A percentile compares a stretch with the other conserved stretches of the same genome.
phyloP scores from a whole-genome alignment of 352 stramenopile genomes.

The Globisporangium mamillatum region DNA sequence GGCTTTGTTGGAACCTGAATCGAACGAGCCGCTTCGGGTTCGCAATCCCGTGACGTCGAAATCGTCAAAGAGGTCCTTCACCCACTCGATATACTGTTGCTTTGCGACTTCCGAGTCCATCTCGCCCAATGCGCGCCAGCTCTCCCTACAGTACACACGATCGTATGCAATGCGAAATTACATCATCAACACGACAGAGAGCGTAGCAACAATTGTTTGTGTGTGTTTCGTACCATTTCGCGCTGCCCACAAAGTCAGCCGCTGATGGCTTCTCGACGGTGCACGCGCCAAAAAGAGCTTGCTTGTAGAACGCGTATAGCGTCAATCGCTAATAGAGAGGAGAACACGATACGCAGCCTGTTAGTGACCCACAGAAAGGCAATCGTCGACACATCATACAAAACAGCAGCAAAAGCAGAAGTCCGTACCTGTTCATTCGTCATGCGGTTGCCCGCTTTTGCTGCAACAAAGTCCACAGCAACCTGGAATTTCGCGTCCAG shows the following conservation, averaged over 20 bases:
- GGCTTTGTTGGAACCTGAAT: conserved; percentile 17
- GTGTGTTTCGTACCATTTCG: conserved; percentile 54
- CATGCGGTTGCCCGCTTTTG: conserved; percentile 41
- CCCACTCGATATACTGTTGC: conserved; percentile 64
- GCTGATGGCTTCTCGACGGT: conserved; percentile 54
- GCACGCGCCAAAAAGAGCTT: conserved; percentile 63
- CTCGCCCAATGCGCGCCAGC: conserved; percentile 57
- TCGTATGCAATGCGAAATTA: background rate
- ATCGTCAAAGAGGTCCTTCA: conserved; percentile 67
- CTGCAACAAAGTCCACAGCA: conserved; percentile 60
- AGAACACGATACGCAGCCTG: background rate
- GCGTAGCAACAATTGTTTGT: background rate
- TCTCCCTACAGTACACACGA: conserved; percentile 37
- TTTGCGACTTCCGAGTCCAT: conserved; percentile 57
- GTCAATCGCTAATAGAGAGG: conserved; percentile 41
- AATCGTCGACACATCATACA: background rate
- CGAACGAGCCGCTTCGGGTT: conserved; percentile 21
- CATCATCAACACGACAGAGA: background rate
- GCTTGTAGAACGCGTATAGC: conserved; percentile 83
- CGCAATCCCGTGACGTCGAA: conserved; percentile 50
- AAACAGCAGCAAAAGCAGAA: background rate
- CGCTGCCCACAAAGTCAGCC: conserved; percentile 57
- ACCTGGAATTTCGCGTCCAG: conserved; percentile 70
- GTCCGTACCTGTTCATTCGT: conserved; percentile 59
- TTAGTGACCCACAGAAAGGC: background rate